These are phyloP conservation scores for Tylopilus plumbeoviolaceoides DNA, from an alignment of 768 basidiomycete genomes.

Conservation along the genomic window DNA sequence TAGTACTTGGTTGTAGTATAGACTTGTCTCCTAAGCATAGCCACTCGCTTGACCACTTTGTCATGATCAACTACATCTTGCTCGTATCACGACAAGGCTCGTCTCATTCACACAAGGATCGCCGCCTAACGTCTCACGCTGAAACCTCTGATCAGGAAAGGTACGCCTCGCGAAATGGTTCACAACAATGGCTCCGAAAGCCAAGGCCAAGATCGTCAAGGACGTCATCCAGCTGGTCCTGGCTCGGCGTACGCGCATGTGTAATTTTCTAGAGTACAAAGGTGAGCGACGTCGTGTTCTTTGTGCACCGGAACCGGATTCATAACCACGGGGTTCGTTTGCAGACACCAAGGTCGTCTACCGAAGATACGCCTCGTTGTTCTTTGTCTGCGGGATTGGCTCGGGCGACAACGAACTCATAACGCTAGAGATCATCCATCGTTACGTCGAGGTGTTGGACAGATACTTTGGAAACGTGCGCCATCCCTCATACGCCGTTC, in stretches of 20 bases:
- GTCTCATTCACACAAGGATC: constrained; percentile 20
- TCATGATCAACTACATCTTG: constrained; percentile 89
- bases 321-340: background rate
- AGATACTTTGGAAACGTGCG: constrained; percentile 50
- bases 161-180: constrained; percentile 97
- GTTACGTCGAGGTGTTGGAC: constrained; percentile 87
- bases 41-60: constrained; percentile 18
- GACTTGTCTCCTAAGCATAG: constrained; percentile 14
- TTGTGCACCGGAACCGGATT: background rate
- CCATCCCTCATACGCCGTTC: background rate
- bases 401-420: constrained; percentile 87
- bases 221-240: constrained; percentile 93
- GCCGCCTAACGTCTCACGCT: constrained; percentile 7
- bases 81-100: constrained; percentile 89
- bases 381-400: constrained; percentile 88
- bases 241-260: constrained; percentile 84
- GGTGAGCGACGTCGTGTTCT: constrained; percentile 42
- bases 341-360: constrained; percentile 87
- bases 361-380: constrained; percentile 90
- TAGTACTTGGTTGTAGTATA: background rate
- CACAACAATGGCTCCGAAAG: constrained; percentile 73
- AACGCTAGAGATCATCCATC: constrained; percentile 89
- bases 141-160: constrained; percentile 61
- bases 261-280: constrained; percentile 96
- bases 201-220: constrained; percentile 88